These are phyloP conservation scores for Pseudogymnoascus sp. DNA, from an alignment of 2,329 filamentous ascomycete species.

Conservation along the genomic window DNA sequence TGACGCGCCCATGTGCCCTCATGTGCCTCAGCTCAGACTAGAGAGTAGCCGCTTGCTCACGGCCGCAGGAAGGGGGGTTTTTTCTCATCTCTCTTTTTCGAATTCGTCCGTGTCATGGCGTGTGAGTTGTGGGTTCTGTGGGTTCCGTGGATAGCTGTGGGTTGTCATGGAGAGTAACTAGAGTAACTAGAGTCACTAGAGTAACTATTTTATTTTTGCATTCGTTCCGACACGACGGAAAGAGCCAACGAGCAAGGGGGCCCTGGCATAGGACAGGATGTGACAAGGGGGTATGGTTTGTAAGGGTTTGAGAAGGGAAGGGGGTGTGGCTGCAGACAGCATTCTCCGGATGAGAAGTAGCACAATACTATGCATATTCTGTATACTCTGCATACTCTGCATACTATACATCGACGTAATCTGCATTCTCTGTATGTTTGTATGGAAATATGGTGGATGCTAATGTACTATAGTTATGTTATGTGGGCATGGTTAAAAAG, in stretches of 20 bases:
- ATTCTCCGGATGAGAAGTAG: background rate
- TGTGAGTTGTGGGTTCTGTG: background rate
- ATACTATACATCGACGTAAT: background rate
- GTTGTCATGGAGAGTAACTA: background rate
- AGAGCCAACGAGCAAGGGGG: background rate
- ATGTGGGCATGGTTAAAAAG: background rate
- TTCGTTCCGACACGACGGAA: background rate
- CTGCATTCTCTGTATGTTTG: background rate
- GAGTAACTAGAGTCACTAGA: too few species aligned
- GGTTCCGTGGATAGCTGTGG: background rate
- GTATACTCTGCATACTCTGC: background rate
- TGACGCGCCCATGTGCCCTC: background rate
- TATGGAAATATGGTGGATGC: background rate
- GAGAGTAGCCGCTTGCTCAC: background rate
- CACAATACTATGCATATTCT: background rate
- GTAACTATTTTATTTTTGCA: background rate
- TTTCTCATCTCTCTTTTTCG: too few species aligned
- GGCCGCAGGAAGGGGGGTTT: background rate
- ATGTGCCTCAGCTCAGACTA: background rate
- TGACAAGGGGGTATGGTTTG: background rate
- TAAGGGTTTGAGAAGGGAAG: background rate
- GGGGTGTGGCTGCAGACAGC: background rate
- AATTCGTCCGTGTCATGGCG: too few species aligned
- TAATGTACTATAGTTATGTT: background rate
- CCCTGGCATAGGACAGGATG: background rate